Base-by-base conservation (phyloP, 2,329 filamentous ascomycete genomes). In the Monosporascus sp. region DNA sequence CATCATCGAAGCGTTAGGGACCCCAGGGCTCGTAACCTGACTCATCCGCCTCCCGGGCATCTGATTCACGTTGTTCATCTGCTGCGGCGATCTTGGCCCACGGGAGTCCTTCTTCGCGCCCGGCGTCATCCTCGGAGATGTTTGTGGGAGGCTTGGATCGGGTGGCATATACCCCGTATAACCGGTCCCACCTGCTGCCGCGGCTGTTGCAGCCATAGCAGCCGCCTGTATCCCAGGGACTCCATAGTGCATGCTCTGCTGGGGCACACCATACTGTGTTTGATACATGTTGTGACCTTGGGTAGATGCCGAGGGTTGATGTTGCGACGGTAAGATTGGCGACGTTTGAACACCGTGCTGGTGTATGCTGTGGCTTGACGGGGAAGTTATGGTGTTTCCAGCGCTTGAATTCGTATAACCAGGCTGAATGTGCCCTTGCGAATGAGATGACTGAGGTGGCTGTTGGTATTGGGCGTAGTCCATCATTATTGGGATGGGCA, bases 131-230 rank as follows among this genome's bases (percentile, higher is more conserved):
- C 90, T 83, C 48, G 91, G 90, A 3, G 90, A 96, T 22, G 84
- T 87, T 71, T 81, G 87, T 70, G 71, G 79, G 73, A 79, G 78
- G 74, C 79, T 85, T 20, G 82, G 79, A 64, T 92, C 88, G 52
- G 88, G 84, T 49, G 86, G 75, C 73, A 91, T 83, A 60, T 87
- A 86, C 57, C 88, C 87, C 62, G 88, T 88, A 57, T 77, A 74
- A 18, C 66, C 67, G 37, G 75, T 83, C 56, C 90, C 87, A 41
- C 93, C 92, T 6, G 91, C 92, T 11, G 93, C 93, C 1, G 93
- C 92, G 18, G 93, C 93, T 1, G 92, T 96, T 22, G 88, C 83
- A 45, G 88, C 92, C 89, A 96, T 94, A 54, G 92, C 92, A 49
- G 93, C 92, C 15, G 91, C 91, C 71, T 96, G 90, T 47, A 91